Evolutionary conservation across 2,329 filamentous ascomycete genomes (phyloP), one percentile per base, ranked within the genome.

Genomic region (Fusarium tuaranense): DNA sequence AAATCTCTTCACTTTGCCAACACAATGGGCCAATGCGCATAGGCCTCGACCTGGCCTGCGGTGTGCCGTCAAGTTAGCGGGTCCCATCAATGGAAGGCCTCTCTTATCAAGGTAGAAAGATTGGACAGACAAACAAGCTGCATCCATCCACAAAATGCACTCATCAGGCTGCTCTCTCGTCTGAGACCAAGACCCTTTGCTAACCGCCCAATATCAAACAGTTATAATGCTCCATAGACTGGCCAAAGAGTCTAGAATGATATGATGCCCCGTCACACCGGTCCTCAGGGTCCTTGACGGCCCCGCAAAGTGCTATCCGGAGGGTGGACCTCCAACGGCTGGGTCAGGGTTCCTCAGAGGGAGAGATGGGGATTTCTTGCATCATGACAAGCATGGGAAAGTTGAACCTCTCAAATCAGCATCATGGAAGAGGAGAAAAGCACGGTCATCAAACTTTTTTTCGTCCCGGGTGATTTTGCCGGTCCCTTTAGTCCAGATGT

Each of bases 291-390:
- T 73, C 72, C 41, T 46, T 75, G 25, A 63, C 72, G 55, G 72
- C 69, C 72, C 72, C 72, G 69, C 69, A 75, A 64, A 61, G 39
- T 63, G 44, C n/a, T 32, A 34, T 63, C 66, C 72, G 66, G 67
- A 44, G 58, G 46, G 48, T 67, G 74, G 72, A 73, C 58, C 63
- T 73, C 4, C 12, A 75, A 75, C 72, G 59, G 55, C 72, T 65
- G 63, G 57, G 63, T 63, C 34, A 73, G 59, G 71, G 53, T 70
- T 58, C 36, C 27, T 65, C 16, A 41, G 53, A 41, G 27, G 69
- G 63, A 18, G 27, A 57, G 30, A 63, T 63, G 36, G 66, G 34
- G 53, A 36, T 65, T 66, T 70, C 36, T 62, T 70, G 46, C 72
- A 70, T 63, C 69, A 73, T 62, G 27, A 46, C 25, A 65, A 65